Conservation (phyloP, 345 rosid species). For the Eucalyptus microcorys region DNA sequence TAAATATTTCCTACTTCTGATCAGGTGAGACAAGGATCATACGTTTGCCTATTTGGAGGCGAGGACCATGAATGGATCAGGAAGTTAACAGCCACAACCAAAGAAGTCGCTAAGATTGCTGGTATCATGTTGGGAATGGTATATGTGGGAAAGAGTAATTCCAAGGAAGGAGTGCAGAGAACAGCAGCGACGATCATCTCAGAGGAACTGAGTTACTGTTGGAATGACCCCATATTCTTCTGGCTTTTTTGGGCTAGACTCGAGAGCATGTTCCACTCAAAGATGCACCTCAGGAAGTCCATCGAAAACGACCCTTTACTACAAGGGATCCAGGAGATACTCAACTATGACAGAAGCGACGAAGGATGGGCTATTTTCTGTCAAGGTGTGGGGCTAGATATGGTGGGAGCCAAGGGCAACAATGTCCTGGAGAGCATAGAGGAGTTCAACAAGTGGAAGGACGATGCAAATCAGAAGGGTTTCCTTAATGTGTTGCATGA, state of each 20-base stretch:
- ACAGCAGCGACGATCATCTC: background rate
- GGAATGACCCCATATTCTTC: background rate
- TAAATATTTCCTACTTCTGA: background rate
- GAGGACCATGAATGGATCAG: slow-evolving; percentile 21
- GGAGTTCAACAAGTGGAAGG: background rate
- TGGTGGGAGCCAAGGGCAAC: background rate
- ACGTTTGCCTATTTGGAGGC: slow-evolving; percentile 20
- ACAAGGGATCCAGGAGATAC: slow-evolving; percentile 5
- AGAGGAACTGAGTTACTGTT: background rate
- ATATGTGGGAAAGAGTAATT: no score
- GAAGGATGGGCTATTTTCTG: slow-evolving; percentile 15
- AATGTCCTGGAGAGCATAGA: background rate
- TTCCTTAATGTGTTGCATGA: background rate
- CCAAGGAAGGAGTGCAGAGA: background rate
- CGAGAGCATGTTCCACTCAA: slow-evolving; percentile 20
- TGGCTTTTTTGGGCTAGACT: slow-evolving; percentile 23
- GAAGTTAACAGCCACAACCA: background rate
- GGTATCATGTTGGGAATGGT: no score
- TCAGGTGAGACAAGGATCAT: background rate
- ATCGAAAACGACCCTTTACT: background rate
- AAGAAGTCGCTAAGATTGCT: background rate
- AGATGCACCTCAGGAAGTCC: slow-evolving; percentile 1
- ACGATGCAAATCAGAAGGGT: background rate
- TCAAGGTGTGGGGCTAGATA: background rate
- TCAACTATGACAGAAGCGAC: slow-evolving; percentile 8